Evolutionary conservation across 768 basidiomycete genomes (phyloP).

Genomic region (Leccinum arenicola): DNA sequence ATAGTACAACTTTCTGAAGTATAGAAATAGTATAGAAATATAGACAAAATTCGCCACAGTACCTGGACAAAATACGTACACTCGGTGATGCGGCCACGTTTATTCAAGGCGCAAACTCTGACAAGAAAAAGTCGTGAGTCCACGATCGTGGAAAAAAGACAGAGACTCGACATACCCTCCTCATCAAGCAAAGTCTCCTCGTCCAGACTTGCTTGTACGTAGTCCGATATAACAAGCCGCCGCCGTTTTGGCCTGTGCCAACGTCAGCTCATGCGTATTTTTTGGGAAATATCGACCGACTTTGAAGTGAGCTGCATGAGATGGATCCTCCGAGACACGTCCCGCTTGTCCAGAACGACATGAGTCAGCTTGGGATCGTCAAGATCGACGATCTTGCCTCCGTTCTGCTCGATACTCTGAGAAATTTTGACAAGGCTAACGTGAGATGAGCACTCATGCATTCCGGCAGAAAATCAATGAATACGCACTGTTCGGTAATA

Average conservation of each 20-base stretch:
- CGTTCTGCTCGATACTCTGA: constrained; percentile 58
- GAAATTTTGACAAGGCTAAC: constrained; percentile 55
- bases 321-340: constrained; percentile 67
- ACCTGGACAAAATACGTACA: neutral
- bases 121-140: neutral
- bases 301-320: constrained; percentile 69
- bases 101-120: neutral
- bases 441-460: neutral
- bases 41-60: neutral
- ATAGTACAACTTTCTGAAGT: neutral
- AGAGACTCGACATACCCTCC: constrained; percentile 46
- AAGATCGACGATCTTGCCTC: constrained; percentile 69
- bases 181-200: constrained; percentile 83
- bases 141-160: neutral
- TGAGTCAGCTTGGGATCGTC: constrained; percentile 83
- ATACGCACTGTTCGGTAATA: constrained; percentile 51
- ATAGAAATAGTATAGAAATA: neutral
- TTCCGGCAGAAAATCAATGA: neutral
- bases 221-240: constrained; percentile 75
- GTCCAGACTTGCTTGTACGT: constrained; percentile 75
- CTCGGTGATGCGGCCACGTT: neutral
- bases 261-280: constrained; percentile 8
- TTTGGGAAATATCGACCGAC: constrained; percentile 39
- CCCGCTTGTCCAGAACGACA: constrained; percentile 79
- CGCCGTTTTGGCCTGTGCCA: constrained; percentile 70